Conservation (phyloP, 345 rosid species). For the Passiflora organensis region DNA sequence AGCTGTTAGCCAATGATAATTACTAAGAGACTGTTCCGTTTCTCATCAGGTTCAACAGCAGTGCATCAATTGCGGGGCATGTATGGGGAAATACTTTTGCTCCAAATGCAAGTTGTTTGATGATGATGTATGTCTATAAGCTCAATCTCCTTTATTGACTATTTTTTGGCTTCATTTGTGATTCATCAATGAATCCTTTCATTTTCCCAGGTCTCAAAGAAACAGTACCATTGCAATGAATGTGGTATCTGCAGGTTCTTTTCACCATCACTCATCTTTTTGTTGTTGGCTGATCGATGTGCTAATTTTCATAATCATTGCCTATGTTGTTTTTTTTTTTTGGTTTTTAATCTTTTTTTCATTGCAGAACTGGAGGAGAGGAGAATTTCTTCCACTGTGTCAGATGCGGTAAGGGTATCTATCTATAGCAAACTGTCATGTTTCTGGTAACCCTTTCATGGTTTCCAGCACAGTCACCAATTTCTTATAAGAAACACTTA, state of each 20-base stretch:
- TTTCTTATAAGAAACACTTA: background rate
- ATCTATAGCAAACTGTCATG: background rate
- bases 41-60: slow-evolving; percentile 45
- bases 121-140: slow-evolving; percentile 48
- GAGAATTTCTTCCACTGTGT: slow-evolving; percentile 56
- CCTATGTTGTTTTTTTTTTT: background rate
- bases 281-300: background rate
- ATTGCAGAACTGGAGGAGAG: slow-evolving; percentile 46
- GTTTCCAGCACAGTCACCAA: no score
- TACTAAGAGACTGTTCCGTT: background rate
- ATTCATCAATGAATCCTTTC: slow-evolving; percentile 4
- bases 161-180: background rate
- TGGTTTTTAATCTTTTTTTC: background rate
- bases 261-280: no score
- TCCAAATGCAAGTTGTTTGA: slow-evolving; percentile 60
- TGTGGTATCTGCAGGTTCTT: slow-evolving; percentile 64
- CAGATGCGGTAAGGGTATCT: slow-evolving; percentile 39
- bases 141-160: background rate
- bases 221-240: slow-evolving; percentile 51
- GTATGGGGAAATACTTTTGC: slow-evolving; percentile 77
- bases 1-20: background rate
- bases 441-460: background rate
- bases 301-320: background rate
- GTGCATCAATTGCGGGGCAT: slow-evolving; percentile 56
- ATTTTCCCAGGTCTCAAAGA: slow-evolving; percentile 41